phyloP scores from a whole-genome alignment of 2,329 filamentous ascomycete species.

The Ceratocystis ficicola region DNA sequence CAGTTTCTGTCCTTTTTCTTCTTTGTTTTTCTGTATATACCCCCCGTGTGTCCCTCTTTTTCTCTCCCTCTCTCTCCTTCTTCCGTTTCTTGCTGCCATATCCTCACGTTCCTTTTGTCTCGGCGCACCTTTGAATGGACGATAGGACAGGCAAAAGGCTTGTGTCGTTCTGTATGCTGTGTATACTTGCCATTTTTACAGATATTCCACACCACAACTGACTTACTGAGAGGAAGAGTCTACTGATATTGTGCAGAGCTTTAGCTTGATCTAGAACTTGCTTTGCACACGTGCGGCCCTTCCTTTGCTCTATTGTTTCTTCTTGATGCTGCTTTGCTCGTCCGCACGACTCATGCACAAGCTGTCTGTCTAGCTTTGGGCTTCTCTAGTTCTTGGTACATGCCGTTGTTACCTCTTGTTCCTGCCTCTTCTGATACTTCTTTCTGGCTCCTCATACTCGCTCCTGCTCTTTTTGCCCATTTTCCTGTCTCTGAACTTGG shows the following conservation, averaged over 20 bases:
- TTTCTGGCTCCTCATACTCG: neutral
- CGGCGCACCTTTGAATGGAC: neutral
- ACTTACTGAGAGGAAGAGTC: neutral
- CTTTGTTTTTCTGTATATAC: constrained; percentile 5
- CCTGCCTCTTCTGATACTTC: neutral
- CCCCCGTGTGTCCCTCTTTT: constrained; percentile 7
- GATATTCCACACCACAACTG: neutral
- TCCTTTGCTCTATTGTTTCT: neutral
- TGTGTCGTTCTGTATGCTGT: neutral
- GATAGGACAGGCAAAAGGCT: neutral
- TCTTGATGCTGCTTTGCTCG: neutral
- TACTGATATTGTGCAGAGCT: neutral
- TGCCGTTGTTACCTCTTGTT: neutral
- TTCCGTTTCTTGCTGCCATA: neutral
- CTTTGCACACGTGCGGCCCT: neutral
- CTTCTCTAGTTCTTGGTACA: neutral
- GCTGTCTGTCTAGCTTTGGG: neutral
- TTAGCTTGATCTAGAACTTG: neutral
- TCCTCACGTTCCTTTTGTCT: constrained; percentile 6
- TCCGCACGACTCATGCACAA: neutral
- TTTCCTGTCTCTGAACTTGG: neutral
- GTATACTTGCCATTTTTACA: constrained; percentile 2
- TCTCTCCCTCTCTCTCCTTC: neutral
- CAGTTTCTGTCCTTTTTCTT: neutral
- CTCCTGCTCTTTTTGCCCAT: neutral